phyloP scores from a whole-genome alignment of 2,329 filamentous ascomycete genomes.

The Saccharata proteae region DNA sequence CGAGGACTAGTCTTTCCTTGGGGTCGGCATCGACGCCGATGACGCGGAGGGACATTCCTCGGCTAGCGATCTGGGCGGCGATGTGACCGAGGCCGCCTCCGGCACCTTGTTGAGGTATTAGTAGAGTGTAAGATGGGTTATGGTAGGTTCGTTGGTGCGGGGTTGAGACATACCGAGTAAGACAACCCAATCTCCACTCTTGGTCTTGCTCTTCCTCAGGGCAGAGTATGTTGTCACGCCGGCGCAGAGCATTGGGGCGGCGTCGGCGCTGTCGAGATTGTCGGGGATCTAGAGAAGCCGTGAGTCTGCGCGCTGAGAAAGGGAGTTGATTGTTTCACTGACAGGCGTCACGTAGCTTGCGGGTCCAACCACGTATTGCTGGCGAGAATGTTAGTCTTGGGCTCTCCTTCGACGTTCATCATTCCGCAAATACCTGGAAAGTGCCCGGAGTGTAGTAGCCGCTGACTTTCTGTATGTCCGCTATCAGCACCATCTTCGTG shows the following conservation, averaged over 20 bases:
- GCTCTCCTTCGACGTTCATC: not conserved
- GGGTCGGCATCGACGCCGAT: slow-evolving; percentile 53
- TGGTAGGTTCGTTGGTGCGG: not conserved
- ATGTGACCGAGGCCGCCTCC: slow-evolving; percentile 55
- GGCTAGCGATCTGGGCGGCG: slow-evolving; percentile 46
- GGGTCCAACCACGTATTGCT: slow-evolving; percentile 53
- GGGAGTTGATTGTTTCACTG: not conserved
- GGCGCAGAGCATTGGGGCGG: slow-evolving; percentile 56
- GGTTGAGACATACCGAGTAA: slow-evolving; percentile 26
- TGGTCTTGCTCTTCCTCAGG: slow-evolving; percentile 47
- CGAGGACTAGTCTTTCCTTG: slow-evolving; percentile 50
- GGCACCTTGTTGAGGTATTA: slow-evolving; percentile 31
- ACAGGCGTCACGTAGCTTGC: slow-evolving; percentile 61
- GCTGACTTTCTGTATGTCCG: slow-evolving; percentile 32
- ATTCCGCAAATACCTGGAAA: slow-evolving; percentile 33
- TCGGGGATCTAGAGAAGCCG: slow-evolving; percentile 39
- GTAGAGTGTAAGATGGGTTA: not conserved
- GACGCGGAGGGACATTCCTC: slow-evolving; percentile 51
- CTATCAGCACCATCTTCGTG: not conserved
- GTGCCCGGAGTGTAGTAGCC: slow-evolving; percentile 60
- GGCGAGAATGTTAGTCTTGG: not conserved
- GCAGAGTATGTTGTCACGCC: slow-evolving; percentile 57
- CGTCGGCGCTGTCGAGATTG: slow-evolving; percentile 43
- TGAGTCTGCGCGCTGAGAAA: not conserved
- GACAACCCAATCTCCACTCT: slow-evolving; percentile 48